Conservation (phyloP, 139 green algal genomes). For the Haematococcus lacustris region DNA sequence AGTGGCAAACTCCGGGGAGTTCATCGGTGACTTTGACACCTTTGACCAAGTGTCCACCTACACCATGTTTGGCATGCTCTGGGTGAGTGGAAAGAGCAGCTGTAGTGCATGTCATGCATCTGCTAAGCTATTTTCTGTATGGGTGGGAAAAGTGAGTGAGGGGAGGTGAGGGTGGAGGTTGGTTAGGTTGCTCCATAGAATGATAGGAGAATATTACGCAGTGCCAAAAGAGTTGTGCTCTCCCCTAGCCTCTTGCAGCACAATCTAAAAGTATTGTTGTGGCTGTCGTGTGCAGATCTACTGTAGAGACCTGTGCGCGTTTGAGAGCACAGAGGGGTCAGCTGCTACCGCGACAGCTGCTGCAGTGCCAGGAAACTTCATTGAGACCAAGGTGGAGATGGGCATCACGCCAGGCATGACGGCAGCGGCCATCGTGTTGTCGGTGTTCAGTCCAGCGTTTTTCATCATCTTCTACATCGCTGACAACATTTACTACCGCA, state of each 20-base stretch:
- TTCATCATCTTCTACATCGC: conserved; percentile 24
- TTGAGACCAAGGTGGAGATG: conserved; percentile 12
- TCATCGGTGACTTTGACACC: too few relatives aligned
- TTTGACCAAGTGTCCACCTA: conserved; percentile 23
- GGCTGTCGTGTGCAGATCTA: too few relatives aligned
- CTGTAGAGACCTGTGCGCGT: conserved; percentile 13
- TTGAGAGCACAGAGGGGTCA: conserved; percentile 4
- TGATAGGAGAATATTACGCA: conserved; percentile 66
- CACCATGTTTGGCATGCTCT: conserved; percentile 26
- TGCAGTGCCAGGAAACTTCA: conserved; percentile 4
- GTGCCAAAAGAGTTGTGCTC: too few relatives aligned
- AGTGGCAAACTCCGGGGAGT: too few relatives aligned
- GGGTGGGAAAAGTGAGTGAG: too few relatives aligned
- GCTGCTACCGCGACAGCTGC: conserved; percentile 11
- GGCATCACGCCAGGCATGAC: conserved; percentile 24
- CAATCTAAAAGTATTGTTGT: too few relatives aligned
- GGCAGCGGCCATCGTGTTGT: conserved; percentile 29
- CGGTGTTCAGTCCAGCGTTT: conserved; percentile 21
- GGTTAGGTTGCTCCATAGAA: conserved; percentile 65
- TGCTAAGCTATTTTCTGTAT: too few relatives aligned
- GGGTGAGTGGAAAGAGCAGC: conserved; percentile 8
- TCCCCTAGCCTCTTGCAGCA: too few relatives aligned
- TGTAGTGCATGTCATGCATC: conserved; percentile 48
- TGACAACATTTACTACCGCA: too few relatives aligned
- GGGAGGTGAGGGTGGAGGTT: too few relatives aligned